A percentile compares a stretch with the other conserved stretches of the same genome.
Evolutionary conservation across 1,284 basidiomycete species (phyloP).

Genomic region (Leccinum griseonigrum): DNA sequence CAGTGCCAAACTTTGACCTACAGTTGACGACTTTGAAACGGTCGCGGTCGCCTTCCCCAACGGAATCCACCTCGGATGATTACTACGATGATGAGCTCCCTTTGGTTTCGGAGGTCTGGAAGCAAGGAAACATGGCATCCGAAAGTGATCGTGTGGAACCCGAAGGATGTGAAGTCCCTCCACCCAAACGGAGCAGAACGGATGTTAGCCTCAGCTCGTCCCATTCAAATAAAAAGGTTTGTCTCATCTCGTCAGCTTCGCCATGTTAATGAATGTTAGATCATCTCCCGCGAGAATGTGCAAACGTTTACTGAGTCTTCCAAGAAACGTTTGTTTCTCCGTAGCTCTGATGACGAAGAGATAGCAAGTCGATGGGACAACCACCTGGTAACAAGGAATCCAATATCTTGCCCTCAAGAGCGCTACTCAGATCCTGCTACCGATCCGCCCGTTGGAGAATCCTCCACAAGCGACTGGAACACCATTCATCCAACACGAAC

Average conservation of each 20-base stretch:
- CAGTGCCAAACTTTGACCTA: conserved; percentile 49
- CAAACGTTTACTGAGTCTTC: conserved; percentile 3
- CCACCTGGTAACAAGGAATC: not conserved
- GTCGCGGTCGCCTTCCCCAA: conserved; percentile 21
- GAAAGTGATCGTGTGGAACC: conserved; percentile 28
- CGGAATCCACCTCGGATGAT: conserved; percentile 17
- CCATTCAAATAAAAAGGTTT: conserved; percentile 21
- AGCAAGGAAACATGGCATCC: conserved; percentile 16
- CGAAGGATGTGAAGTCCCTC: conserved; percentile 6
- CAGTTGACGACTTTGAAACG: conserved; percentile 48
- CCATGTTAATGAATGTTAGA: conserved; percentile 14
- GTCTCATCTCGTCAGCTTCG: not conserved
- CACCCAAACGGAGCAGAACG: conserved; percentile 21
- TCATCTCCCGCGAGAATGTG: not conserved
- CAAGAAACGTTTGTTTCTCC: conserved; percentile 19
- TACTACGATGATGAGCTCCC: conserved; percentile 50
- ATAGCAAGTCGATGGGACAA: not conserved
- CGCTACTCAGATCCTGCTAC: conserved; percentile 33
- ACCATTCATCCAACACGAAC: conserved; percentile 16
- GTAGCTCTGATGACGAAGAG: conserved; percentile 17
- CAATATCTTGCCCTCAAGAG: conserved; percentile 20
- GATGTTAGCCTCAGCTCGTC: not conserved
- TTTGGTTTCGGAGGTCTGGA: conserved; percentile 38
- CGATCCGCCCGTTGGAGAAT: not conserved
- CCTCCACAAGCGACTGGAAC: conserved; percentile 26